Evolutionary conservation across 1,284 basidiomycete genomes (phyloP).

Genomic region (Melanopsichium pennsylvanicum): DNA sequence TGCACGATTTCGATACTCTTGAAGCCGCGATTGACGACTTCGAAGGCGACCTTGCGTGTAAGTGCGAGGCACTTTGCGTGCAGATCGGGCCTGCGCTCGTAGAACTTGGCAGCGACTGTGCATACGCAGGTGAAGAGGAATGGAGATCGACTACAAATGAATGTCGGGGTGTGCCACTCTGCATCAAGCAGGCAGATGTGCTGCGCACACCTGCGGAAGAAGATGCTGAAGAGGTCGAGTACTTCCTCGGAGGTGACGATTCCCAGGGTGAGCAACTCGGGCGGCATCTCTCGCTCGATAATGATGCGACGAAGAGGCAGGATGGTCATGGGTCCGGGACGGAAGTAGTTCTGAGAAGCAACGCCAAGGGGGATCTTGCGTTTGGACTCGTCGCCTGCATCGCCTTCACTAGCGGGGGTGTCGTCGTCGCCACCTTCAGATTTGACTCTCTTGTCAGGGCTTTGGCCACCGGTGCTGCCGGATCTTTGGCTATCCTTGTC

Average conservation of each 20-base stretch:
- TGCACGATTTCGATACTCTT: constrained; percentile 82
- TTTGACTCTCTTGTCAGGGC: constrained; percentile 34
- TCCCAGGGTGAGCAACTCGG: constrained; percentile 82
- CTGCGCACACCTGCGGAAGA: constrained; percentile 69
- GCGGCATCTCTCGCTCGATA: constrained; percentile 84
- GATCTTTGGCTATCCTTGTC: constrained; percentile 39
- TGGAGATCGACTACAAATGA: constrained; percentile 62
- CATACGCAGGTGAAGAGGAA: constrained; percentile 73
- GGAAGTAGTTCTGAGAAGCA: constrained; percentile 91
- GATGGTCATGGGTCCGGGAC: constrained; percentile 74
- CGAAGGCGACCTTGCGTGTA: constrained; percentile 88
- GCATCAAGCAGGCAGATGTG: constrained; percentile 60
- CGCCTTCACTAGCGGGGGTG: constrained; percentile 5
- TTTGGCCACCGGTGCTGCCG: constrained; percentile 30
- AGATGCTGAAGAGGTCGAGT: constrained; percentile 90
- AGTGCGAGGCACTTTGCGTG: constrained; percentile 81
- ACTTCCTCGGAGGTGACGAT: constrained; percentile 81
- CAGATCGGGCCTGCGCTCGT: constrained; percentile 81
- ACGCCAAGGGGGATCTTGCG: constrained; percentile 72
- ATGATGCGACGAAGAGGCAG: constrained; percentile 75
- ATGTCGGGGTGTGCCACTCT: constrained; percentile 64
- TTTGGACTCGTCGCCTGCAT: constrained; percentile 1
- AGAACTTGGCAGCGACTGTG: constrained; percentile 90
- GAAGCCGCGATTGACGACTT: constrained; percentile 73
- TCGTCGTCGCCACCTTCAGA: constrained; percentile 28